These are phyloP conservation scores for Sarocladium strictum DNA, from an alignment of 2,329 filamentous ascomycete species.

Conservation along the genomic window DNA sequence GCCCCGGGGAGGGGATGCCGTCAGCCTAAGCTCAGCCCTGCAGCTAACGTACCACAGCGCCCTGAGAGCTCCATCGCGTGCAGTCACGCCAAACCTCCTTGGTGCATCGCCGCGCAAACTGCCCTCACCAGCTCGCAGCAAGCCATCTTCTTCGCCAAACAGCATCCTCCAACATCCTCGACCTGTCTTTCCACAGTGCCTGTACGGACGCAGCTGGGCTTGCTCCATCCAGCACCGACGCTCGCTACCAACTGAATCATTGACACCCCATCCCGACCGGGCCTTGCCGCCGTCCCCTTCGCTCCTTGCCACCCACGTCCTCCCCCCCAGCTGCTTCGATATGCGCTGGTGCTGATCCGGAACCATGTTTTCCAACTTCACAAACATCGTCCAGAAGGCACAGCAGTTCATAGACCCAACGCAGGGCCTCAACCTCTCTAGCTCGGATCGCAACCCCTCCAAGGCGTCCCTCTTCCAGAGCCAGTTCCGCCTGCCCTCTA, in stretches of 20 bases:
- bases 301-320: constrained; percentile 10
- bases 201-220: neutral
- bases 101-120: neutral
- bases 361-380: constrained; percentile 55
- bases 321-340: constrained; percentile 18
- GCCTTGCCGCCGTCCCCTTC: constrained; percentile 12
- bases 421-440: constrained; percentile 65
- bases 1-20: neutral
- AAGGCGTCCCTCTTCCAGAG: constrained; percentile 91
- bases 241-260: neutral
- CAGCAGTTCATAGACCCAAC: constrained; percentile 92
- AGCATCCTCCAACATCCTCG: neutral
- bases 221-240: constrained; percentile 6
- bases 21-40: neutral
- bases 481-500: constrained; percentile 90
- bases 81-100: constrained; percentile 3
- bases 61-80: constrained; percentile 5
- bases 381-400: constrained; percentile 89
- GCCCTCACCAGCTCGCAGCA: neutral
- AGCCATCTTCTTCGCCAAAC: neutral
- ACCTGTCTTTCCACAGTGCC: neutral
- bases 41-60: neutral
- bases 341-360: constrained; percentile 34
- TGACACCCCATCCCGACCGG: constrained; percentile 2
- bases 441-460: constrained; percentile 75